Evolutionary conservation across 2,329 filamentous ascomycete species (phyloP).

Genomic region (Metarhizium anisopliae): DNA sequence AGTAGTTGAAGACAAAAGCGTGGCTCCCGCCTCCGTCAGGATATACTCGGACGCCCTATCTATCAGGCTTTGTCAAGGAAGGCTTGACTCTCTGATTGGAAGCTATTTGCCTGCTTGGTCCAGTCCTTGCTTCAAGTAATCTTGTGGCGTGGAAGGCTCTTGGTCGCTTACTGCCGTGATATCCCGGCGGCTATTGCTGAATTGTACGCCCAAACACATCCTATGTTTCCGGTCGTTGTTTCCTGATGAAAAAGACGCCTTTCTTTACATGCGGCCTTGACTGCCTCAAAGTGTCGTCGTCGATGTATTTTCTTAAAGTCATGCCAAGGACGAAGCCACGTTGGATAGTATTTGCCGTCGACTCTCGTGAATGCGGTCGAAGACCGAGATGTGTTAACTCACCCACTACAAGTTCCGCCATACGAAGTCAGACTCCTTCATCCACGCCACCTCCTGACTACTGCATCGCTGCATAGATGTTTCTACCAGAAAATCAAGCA

Average conservation of each 20-base stretch:
- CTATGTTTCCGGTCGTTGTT: not conserved
- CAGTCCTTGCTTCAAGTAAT: constrained; percentile 1
- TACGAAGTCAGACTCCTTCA: too few relatives aligned
- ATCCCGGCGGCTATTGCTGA: constrained; percentile 7
- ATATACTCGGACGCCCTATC: constrained; percentile 6
- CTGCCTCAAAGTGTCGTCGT: constrained; percentile 8
- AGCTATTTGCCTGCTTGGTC: constrained; percentile 8
- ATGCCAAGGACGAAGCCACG: too few relatives aligned
- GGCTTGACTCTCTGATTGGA: constrained; percentile 5
- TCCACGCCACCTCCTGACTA: too few relatives aligned
- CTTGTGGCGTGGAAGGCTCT: not conserved
- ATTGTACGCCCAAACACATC: constrained; percentile 2
- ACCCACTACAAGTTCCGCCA: too few relatives aligned
- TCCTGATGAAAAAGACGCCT: constrained; percentile 9
- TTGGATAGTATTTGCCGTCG: too few relatives aligned
- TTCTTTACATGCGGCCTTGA: constrained; percentile 5
- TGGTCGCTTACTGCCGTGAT: constrained; percentile 6
- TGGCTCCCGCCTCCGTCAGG: constrained; percentile 4
- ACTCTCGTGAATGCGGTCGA: too few relatives aligned
- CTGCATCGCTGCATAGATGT: too few relatives aligned
- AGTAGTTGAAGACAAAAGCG: constrained; percentile 5
- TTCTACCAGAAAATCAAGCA: too few relatives aligned
- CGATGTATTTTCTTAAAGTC: not conserved
- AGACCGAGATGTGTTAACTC: too few relatives aligned
- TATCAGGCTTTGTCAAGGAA: constrained; percentile 7